Conservation (phyloP, 805 yeast genomes). For the Lachancea quebecensis region DNA sequence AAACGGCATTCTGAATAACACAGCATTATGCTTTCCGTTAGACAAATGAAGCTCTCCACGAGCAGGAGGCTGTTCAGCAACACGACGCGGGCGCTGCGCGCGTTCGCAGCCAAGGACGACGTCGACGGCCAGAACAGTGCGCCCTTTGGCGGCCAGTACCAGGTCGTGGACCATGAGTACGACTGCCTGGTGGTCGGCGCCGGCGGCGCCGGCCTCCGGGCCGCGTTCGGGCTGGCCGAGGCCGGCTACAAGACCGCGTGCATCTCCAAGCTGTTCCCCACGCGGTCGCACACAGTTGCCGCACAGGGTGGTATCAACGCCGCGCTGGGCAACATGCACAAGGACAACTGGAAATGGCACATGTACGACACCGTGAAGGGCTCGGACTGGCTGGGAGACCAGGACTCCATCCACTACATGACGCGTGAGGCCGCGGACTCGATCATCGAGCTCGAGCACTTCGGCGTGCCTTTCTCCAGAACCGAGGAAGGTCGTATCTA, state of each 20-base stretch:
- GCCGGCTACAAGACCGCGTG: constrained; percentile 98
- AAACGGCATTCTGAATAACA: background rate
- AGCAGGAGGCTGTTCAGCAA: constrained; percentile 43
- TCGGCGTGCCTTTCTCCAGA: constrained; percentile 97
- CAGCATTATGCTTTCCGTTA: constrained; percentile 5
- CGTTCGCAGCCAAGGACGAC: constrained; percentile 31
- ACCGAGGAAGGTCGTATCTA: constrained; percentile 93
- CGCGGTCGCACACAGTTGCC: constrained; percentile 97
- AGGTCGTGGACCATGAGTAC: constrained; percentile 93
- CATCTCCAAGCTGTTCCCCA: constrained; percentile 92
- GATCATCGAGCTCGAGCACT: constrained; percentile 94
- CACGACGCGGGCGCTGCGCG: constrained; percentile 41
- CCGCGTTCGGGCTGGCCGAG: constrained; percentile 95
- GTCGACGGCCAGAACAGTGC: constrained; percentile 47
- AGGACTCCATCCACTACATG: constrained; percentile 98
- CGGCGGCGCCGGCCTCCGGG: constrained; percentile 98
- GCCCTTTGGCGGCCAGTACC: constrained; percentile 63
- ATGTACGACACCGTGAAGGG: constrained; percentile 99
- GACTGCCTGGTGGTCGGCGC: constrained; percentile 98
- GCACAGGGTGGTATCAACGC: constrained; percentile 99
- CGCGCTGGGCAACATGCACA: constrained; percentile 97
- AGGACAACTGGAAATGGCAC: constrained; percentile 99
- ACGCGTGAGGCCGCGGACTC: constrained; percentile 96
- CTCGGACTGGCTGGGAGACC: constrained; percentile 99
- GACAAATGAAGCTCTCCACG: background rate